Evolutionary conservation across 257 asterid genomes (phyloP), one percentile per base, ranked within the genome.

Genomic region (Plantago ovata): DNA sequence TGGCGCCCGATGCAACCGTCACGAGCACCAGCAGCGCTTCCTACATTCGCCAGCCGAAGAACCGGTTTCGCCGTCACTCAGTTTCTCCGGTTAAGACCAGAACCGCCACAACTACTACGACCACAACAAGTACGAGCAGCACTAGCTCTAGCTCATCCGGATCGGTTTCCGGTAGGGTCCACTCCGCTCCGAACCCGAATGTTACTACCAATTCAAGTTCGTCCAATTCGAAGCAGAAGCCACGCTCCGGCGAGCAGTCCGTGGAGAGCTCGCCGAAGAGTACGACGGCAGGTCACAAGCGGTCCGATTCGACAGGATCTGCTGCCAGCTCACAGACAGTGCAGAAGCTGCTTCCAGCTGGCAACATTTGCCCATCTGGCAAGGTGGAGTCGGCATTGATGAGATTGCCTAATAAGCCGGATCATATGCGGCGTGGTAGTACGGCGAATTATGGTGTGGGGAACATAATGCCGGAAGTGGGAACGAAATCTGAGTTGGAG

Each of bases 331-430:
- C 95, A 0, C 86, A 90, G 11, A 10, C 79, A 4, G 49, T 66
- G 5, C 45, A 66, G 10, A 77, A 74, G 45, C 81, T 72, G 10
- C 70, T 73, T 20, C 95, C 95, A 23, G 66, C 81, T 19, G 98
- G 98, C 4, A 90, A 90, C 75, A 83, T 87, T 21, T 82, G 82
- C 58, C 96, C 95, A 16, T 78, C 94, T 14, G 96, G 98, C 28
- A 40, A 77, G n/a, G n/a, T n/a, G n/a, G n/a, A n/a, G n/a, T n/a
- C n/a, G n/a, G n/a, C n/a, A n/a, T n/a, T n/a, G n/a, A n/a, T n/a
- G n/a, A n/a, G n/a, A n/a, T n/a, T n/a, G n/a, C n/a, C n/a, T n/a
- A n/a, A n/a, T n/a, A n/a, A n/a, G n/a, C n/a, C n/a, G n/a, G n/a
- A 79, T 47, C 84, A 78, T 13, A 70, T 77, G 38, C 50, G 80